Base-by-base conservation (phyloP, 2,329 filamentous ascomycete genomes). In the Diaporthe velutina region DNA sequence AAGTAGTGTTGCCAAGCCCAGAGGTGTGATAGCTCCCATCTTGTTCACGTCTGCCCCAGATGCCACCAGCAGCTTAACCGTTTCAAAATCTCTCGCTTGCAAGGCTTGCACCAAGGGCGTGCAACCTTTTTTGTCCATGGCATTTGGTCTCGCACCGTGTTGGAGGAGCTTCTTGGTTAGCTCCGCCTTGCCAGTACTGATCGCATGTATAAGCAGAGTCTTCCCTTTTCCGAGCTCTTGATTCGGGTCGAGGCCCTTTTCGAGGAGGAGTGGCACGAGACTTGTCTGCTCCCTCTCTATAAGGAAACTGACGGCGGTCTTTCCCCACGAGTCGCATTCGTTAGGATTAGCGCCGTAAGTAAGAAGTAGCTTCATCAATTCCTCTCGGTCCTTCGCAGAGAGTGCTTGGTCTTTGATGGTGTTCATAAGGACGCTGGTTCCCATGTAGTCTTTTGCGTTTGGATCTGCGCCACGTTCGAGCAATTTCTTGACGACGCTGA, bases 391-490 rank as follows among this genome's bases (percentile, higher is more conserved):
- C 5, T 28, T 15, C 33, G 64, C 22, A 13, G 33, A 15, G 3
- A 52, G 5, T 0, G 13, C 28, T 9, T 67, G 28, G 33, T 30
- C n/a, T 52, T 67, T 67, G 30, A 52, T 38, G 8, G 64, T 33
- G 64, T 52, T 52, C 64, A 67, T 35, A 15, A 67, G 64, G 3
- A 67, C 40, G 45, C 64, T 67, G n/a, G 22, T 38, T 28, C 64
- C 64, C 64, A 67, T 22, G 22, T 17, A 3, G 30, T 67, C 64
- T 52, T 52, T 67, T 10, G 64, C 22, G 30, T 67, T 67, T 22
- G 64, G 45, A 15, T 67, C 30, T 2, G 64, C 64, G 13, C 64
- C 64, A 38, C 64, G 64, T 7, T 67, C 64, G 25, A 67, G 64
- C 45, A 67, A 1, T 40, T 28, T 67, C 64, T 38, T 67, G 15